Conservation (phyloP, 495 filamentous ascomycete genomes). For the Alectoria sarmentosa region DNA sequence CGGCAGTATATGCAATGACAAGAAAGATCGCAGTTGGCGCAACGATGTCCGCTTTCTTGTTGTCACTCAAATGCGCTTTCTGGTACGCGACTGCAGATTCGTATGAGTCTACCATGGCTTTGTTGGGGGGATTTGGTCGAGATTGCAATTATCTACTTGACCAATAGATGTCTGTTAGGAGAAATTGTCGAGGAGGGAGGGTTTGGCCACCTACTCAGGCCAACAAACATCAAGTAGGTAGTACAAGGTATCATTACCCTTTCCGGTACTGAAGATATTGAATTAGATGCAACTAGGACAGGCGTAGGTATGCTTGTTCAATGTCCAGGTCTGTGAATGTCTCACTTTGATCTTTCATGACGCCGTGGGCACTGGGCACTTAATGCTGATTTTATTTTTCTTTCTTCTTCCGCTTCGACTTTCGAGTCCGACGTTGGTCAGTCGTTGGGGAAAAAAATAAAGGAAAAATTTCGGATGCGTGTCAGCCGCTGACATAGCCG, state of each 20-base stretch:
- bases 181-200: not conserved
- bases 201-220: not conserved
- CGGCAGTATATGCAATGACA: not conserved
- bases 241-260: not conserved
- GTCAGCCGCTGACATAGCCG: not conserved
- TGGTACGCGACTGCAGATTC: not conserved
- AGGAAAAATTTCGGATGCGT: too few species aligned
- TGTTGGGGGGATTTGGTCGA: not conserved
- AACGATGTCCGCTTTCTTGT: not conserved
- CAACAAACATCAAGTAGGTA: not conserved
- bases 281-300: not conserved
- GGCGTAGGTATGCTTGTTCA: not conserved
- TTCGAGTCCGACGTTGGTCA: not conserved
- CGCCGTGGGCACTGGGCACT: not conserved
- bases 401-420: too few species aligned
- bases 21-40: conserved; percentile 1
- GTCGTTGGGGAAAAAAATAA: too few species aligned
- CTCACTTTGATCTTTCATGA: not conserved
- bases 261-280: not conserved
- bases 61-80: not conserved
- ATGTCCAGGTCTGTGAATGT: not conserved
- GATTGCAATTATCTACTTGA: not conserved
- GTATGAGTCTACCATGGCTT: not conserved
- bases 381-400: not conserved
- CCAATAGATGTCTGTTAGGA: not conserved